These are phyloP conservation scores for Phtheirospermum japonicum DNA, from an alignment of 257 asterid genomes.

Conservation along the genomic window DNA sequence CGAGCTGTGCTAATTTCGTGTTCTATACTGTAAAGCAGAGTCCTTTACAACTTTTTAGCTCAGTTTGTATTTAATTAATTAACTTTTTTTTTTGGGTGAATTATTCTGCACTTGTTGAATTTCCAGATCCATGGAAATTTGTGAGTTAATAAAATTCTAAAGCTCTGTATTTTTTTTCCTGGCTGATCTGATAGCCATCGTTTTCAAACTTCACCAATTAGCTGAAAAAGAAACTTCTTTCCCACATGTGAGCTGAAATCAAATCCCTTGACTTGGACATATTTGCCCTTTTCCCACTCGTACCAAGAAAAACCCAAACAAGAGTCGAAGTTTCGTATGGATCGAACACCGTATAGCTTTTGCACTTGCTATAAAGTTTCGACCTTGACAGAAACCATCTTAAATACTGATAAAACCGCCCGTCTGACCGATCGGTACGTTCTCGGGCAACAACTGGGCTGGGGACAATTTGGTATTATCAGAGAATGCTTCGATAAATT, in stretches of 20 bases:
- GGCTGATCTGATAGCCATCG: conserved; percentile 21
- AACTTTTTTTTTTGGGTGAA: background rate
- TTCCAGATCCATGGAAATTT: background rate
- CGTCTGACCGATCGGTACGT: conserved; percentile 47
- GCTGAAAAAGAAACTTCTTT: conserved; percentile 24
- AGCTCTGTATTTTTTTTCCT: background rate
- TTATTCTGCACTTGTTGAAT: background rate
- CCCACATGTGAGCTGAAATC: conserved; percentile 24
- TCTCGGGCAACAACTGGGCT: conserved; percentile 68
- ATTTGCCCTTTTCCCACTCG: conserved; percentile 17
- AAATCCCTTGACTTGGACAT: conserved; percentile 35
- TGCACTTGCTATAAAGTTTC: conserved; percentile 51
- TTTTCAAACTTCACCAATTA: conserved; percentile 34
- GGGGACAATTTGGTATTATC: conserved; percentile 81
- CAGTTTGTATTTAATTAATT: background rate
- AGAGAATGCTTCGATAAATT: conserved; percentile 62
- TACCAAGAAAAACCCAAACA: background rate
- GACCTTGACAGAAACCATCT: conserved; percentile 48
- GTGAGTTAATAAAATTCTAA: background rate
- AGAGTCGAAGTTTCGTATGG: conserved; percentile 53
- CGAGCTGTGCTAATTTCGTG: background rate
- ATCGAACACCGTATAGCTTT: conserved; percentile 32
- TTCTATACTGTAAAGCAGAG: background rate
- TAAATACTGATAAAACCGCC: conserved; percentile 40
- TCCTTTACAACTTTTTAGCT: background rate